Base-by-base conservation (phyloP, 192 early-diverging fungal genomes). In the Phycomyces nitens region DNA sequence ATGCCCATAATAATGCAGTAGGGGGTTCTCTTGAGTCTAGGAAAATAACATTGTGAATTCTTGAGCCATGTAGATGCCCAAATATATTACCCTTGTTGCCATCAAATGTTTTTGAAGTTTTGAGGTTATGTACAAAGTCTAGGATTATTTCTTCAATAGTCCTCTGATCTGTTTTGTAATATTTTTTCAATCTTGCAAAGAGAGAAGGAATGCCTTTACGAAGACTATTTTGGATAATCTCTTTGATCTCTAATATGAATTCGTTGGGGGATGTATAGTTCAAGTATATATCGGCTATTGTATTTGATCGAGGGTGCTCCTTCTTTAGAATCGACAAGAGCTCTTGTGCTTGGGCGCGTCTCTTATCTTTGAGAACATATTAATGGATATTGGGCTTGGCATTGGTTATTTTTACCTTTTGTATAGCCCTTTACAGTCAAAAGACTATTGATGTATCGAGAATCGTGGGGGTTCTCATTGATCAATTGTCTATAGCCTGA, bases 151-250 rank as follows among this genome's bases (percentile, higher is more conserved):
- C 72, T 56, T 90, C 84, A 49, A 97, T 76, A 15, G 83, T 82
- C 7, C 75, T 81, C 80, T 95, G 94, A 18, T 75, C 80, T 9
- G 75, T 69, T 18, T 54, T 57, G 59, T 91, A 92, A 12, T 94
- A 74, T 15, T 76, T 77, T 74, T 89, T 90, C 56, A 94, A 62
- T 66, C 83, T 88, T 42, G 86, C 84, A 68, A 97, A 95, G 44
- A 95, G 70, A 3, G 95, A 97, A 9, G 94, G 94, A 14, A 97
- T 90, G 39, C 94, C 92, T 77, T 95, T 95, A 60, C 87, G 83
- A 69, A 97, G 84, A 55, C 82, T 82, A 34, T 73, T 74, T 43
- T 84, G 82, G 23, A 91, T 73, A 58, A 91, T 89, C 21, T 62
- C 68, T 56, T 92, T 89, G 20, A 86, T 79, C 49, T 82, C 66